Evolutionary conservation across 2,329 filamentous ascomycete genomes (phyloP), one percentile per base, ranked within the genome.

Genomic region (Colletotrichum ledebouriae): DNA sequence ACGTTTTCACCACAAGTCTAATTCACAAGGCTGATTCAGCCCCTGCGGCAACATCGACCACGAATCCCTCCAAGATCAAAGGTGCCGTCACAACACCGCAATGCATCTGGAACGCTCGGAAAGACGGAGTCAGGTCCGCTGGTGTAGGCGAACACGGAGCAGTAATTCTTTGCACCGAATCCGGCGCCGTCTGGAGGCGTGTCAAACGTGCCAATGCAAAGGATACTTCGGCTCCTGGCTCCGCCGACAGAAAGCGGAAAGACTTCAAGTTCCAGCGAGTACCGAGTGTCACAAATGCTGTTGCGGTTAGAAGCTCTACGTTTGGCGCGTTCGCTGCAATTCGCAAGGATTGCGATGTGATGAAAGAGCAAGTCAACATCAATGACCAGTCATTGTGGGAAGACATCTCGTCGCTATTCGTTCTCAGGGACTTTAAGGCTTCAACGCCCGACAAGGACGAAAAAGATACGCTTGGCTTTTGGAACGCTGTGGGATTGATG

Each of bases 231-330:
- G 78, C 79, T 20, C 59, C 81, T 12, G 82, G 81, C 3, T 78
- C 78, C 2, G 78, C 81, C 1, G 89, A 90, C 22, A 83, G 86
- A 39, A 92, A 89, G 73, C 87, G 88, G 12, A 97, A 97, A 73
- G 94, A 97, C 75, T 97, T 97, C 83, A 99, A 99, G 77, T 99
- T 98, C 73, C 90, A 95, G 74, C 90, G 96, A 65, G 89, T 99
- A 9, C 92, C 96, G 1, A 94, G 92, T 47, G 87, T 99, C 63
- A 97, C 94, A 2, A 90, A 94, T 41, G 93, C 97, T 13, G 86
- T 92, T 37, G 90, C 90, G 3, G 94, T 98, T 7, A 87, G 94
- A 72, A 95, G 94, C 73, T 98, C 96, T 39, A 88, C 91, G 0
- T 97, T 93, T 78, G 96, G 96, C 4, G 93, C 95, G 0, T 98